phyloP scores from a whole-genome alignment of 2,329 filamentous ascomycete species.

The Pseudocercospora pini-densiflorae region DNA sequence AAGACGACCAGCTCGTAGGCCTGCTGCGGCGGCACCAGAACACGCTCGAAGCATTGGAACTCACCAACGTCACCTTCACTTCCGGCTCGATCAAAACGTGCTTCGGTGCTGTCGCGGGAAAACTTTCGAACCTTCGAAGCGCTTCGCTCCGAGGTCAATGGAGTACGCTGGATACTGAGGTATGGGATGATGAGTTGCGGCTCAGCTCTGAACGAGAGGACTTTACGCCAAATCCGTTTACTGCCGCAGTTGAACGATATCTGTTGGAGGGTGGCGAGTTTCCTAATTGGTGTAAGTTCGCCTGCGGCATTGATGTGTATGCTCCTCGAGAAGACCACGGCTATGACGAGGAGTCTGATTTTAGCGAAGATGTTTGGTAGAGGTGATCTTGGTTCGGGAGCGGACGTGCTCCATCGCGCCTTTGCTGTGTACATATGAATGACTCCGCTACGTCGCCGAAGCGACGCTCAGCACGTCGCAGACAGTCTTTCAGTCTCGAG shows the following conservation, averaged over 20 bases:
- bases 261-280: background rate
- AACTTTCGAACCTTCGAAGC: background rate
- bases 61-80: too few species aligned
- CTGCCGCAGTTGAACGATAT: background rate
- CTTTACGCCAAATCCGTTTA: background rate
- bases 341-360: too few species aligned
- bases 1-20: too few species aligned
- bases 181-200: background rate
- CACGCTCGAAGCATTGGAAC: too few species aligned
- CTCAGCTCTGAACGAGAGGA: background rate
- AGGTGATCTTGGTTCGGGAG: too few species aligned
- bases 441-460: too few species aligned
- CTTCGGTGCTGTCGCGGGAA: background rate
- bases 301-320: background rate
- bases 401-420: background rate
- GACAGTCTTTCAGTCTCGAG: too few species aligned
- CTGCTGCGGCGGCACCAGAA: too few species aligned
- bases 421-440: background rate
- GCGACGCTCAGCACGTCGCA: too few species aligned
- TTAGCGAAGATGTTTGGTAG: too few species aligned
- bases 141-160: background rate
- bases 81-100: too few species aligned
- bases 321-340: background rate
- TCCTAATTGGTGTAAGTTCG: background rate
- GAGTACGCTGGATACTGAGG: background rate